phyloP scores from a whole-genome alignment of 345 rosid genomes.

The Kernera saxatilis region DNA sequence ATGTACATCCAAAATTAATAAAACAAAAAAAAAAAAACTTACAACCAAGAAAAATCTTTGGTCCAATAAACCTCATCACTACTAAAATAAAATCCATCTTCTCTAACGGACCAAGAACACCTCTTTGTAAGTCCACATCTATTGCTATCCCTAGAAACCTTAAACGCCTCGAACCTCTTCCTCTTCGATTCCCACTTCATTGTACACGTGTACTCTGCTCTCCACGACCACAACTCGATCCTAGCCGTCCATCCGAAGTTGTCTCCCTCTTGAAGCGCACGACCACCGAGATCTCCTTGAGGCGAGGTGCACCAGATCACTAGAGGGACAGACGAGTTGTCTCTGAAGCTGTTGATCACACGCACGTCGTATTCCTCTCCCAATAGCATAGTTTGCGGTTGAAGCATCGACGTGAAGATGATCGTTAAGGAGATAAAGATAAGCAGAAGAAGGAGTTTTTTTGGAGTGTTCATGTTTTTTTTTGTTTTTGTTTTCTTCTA shows the following conservation, averaged over 20 bases:
- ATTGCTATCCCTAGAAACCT: conserved; percentile 43
- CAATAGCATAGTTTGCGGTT: conserved; percentile 28
- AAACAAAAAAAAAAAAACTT: background rate
- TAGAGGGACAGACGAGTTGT: conserved; percentile 80
- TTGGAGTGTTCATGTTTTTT: conserved; percentile 36
- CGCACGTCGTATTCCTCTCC: conserved; percentile 63
- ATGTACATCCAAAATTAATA: background rate
- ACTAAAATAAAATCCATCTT: conserved; percentile 86
- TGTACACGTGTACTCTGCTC: conserved; percentile 47
- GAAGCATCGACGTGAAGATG: conserved; percentile 30
- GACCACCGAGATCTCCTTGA: conserved; percentile 72
- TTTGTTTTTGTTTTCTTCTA: background rate
- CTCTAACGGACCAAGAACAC: conserved; percentile 84
- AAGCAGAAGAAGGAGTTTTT: conserved; percentile 18
- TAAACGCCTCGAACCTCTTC: conserved; percentile 60
- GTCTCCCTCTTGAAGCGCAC: conserved; percentile 91
- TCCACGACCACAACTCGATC: conserved; percentile 42
- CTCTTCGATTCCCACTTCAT: conserved; percentile 67
- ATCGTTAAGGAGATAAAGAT: conserved; percentile 20
- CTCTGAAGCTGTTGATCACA: conserved; percentile 71
- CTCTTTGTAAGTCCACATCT: conserved; percentile 59
- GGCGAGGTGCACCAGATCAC: conserved; percentile 82
- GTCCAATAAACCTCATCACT: conserved; percentile 76
- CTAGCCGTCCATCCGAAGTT: conserved; percentile 67
- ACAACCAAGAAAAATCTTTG: conserved; percentile 72